Base-by-base conservation (phyloP, 2,329 filamentous ascomycete genomes). In the Colletotrichum liriopes region DNA sequence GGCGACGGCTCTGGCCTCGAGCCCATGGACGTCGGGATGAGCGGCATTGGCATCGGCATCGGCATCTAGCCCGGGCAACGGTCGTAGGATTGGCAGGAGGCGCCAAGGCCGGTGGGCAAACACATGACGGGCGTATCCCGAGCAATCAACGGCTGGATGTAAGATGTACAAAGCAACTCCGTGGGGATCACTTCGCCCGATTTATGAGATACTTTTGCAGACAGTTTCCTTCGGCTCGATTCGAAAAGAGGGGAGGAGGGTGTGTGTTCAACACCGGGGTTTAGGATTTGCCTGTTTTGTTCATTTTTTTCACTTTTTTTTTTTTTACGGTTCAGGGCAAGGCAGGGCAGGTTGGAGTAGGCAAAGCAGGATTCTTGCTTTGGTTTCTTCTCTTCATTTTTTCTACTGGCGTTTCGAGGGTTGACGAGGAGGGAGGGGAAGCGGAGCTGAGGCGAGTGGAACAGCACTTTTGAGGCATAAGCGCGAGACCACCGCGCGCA, bases 1-100 rank as follows among this genome's bases (percentile, higher is more conserved):
- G 80, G 78, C 75, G 80, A 82, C 59, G 80, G 77, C 43, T 75
- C 77, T 51, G 72, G 78, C 51, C 55, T 76, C 59, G 76, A 82
- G 73, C 61, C 76, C 63, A 67, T 75, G 75, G 71, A 79, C 75
- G 58, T 81, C 37, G 32, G 75, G 52, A 73, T 74, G 72, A 37
- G 60, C 52, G 45, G 69, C 37, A 49, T 71, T 0, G 69, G 69
- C 37, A 60, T 72, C 35, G 72, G 72, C 60, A 51, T 72, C 20
- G 69, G 69, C 52, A 61, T 72, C 43, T 73, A 51, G 41, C n/a
- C n/a, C n/a, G 23, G 55, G 23, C 39, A 32, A 9, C 11, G 56
- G 23, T 47, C 9, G 12, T 41, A 12, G 23, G 18, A 47, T 32
- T 23, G n/a, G 18, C n/a, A 58, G n/a, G 35, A 41, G 35, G 37